Evolutionary conservation across 2,329 filamentous ascomycete species (phyloP).

Genomic region (Fusarium xylarioides): DNA sequence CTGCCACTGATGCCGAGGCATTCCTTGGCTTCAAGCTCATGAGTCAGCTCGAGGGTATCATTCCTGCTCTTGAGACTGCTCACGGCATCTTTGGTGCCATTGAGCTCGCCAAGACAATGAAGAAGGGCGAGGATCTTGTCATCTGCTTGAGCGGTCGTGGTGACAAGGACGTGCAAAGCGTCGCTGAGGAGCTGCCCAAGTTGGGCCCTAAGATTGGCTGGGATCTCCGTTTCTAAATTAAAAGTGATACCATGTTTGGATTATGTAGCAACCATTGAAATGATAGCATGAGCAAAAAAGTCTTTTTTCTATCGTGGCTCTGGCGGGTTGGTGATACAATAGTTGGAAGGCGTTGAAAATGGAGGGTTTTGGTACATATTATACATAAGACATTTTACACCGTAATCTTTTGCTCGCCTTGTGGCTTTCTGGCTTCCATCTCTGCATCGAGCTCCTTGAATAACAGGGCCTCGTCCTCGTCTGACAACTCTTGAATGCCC

Average conservation of each 20-base stretch:
- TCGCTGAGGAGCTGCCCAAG: slow-evolving; percentile 90
- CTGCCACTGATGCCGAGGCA: slow-evolving; percentile 90
- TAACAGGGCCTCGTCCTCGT: slow-evolving; percentile 49
- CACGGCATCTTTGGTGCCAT: slow-evolving; percentile 92
- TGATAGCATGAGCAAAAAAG: slow-evolving; percentile 27
- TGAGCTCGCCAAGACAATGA: slow-evolving; percentile 91
- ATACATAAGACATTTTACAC: slow-evolving; percentile 41
- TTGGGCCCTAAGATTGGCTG: slow-evolving; percentile 88
- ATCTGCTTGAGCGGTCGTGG: slow-evolving; percentile 93
- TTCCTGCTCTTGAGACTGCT: slow-evolving; percentile 91
- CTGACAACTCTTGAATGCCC: slow-evolving; percentile 51
- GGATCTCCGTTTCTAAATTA: slow-evolving; percentile 65
- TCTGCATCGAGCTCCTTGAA: slow-evolving; percentile 48
- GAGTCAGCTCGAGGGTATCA: slow-evolving; percentile 92
- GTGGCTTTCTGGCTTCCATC: slow-evolving; percentile 12
- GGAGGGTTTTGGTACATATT: slow-evolving; percentile 43
- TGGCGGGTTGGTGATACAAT: slow-evolving; percentile 37
- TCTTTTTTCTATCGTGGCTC: slow-evolving; percentile 23
- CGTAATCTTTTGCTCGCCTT: slow-evolving; percentile 25
- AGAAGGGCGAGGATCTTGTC: slow-evolving; percentile 87
- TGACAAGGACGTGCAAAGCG: slow-evolving; percentile 98
- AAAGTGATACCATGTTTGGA: slow-evolving; percentile 34
- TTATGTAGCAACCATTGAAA: slow-evolving; percentile 19
- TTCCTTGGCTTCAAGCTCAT: slow-evolving; percentile 87
- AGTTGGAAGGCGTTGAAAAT: slow-evolving; percentile 39